Conservation (phyloP, 148 eudicot species). For the Fallopia convolvulus region DNA sequence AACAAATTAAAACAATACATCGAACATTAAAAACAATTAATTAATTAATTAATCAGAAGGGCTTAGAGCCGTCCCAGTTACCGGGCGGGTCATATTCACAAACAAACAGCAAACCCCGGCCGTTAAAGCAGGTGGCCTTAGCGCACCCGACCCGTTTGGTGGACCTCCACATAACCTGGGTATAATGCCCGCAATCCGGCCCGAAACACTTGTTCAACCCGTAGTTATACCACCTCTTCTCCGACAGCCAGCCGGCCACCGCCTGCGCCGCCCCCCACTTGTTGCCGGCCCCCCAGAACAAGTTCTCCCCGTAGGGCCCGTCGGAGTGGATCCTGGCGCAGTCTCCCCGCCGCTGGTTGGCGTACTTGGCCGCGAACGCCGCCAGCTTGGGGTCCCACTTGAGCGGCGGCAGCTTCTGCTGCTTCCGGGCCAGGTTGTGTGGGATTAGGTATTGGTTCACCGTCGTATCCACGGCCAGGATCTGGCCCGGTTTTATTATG, state of each 20-base stretch:
- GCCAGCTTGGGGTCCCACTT: slow-evolving; percentile 23
- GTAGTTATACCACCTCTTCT: slow-evolving; percentile 19
- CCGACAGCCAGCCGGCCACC: slow-evolving; percentile 20
- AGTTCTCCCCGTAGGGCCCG: slow-evolving; percentile 34
- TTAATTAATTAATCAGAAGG: background rate
- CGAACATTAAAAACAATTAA: background rate
- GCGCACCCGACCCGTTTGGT: slow-evolving; percentile 28
- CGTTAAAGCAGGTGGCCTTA: slow-evolving; percentile 18
- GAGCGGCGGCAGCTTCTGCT: slow-evolving; percentile 4
- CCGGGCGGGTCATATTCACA: slow-evolving; percentile 37
- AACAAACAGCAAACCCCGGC: slow-evolving; percentile 18
- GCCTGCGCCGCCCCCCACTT: slow-evolving; percentile 14
- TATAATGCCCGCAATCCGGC: slow-evolving; percentile 33
- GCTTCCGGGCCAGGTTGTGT: slow-evolving; percentile 20
- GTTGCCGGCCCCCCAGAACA: slow-evolving; percentile 30
- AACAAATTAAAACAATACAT: background rate
- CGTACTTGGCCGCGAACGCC: slow-evolving; percentile 14
- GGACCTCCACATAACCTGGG: slow-evolving; percentile 24
- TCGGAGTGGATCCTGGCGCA: slow-evolving; percentile 24
- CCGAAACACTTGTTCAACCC: slow-evolving; percentile 13
- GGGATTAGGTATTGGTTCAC: slow-evolving; percentile 14
- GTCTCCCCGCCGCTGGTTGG: slow-evolving; percentile 13
- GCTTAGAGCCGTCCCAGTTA: slow-evolving; percentile 9
- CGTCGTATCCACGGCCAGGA: background rate
- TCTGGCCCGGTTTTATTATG: background rate